phyloP scores from a whole-genome alignment of 495 filamentous ascomycete species.

The Trichoderma erinaceum region DNA sequence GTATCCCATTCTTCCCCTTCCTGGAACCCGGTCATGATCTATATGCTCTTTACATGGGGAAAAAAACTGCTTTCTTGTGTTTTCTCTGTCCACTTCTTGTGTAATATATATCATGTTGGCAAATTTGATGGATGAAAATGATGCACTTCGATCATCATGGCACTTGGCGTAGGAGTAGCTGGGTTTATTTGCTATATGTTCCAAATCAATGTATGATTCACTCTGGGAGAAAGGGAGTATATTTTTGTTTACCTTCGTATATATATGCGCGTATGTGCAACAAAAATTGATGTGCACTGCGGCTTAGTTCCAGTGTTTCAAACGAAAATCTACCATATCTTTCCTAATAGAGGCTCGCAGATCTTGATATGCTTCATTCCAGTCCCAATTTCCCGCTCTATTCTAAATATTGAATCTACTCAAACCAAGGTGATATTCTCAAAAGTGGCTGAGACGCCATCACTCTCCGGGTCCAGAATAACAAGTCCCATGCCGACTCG shows the following conservation, averaged over 20 bases:
- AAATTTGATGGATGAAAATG: neutral
- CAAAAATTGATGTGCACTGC: neutral
- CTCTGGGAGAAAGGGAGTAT: neutral
- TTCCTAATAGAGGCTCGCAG: too few relatives aligned
- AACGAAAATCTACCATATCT: too few relatives aligned
- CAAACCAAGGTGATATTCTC: neutral
- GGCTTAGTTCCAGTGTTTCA: too few relatives aligned
- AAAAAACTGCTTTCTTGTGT: neutral
- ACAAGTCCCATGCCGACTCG: neutral
- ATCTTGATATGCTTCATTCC: too few relatives aligned
- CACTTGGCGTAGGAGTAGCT: neutral
- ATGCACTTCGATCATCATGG: neutral
- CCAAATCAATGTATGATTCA: slow-evolving; percentile 3
- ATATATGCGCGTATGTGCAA: neutral
- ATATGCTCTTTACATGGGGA: neutral
- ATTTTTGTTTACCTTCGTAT: neutral
- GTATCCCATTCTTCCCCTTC: slow-evolving; percentile 17
- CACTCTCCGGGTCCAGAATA: neutral
- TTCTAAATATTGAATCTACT: neutral
- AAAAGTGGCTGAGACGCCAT: neutral
- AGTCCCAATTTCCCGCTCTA: too few relatives aligned
- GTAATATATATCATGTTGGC: neutral
- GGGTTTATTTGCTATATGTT: slow-evolving; percentile 2
- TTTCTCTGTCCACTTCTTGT: neutral
- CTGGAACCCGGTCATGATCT: slow-evolving; percentile 4